Evolutionary conservation across 148 eudicot genomes (phyloP), one percentile per base, ranked within the genome.

Genomic region (Cornus florida): DNA sequence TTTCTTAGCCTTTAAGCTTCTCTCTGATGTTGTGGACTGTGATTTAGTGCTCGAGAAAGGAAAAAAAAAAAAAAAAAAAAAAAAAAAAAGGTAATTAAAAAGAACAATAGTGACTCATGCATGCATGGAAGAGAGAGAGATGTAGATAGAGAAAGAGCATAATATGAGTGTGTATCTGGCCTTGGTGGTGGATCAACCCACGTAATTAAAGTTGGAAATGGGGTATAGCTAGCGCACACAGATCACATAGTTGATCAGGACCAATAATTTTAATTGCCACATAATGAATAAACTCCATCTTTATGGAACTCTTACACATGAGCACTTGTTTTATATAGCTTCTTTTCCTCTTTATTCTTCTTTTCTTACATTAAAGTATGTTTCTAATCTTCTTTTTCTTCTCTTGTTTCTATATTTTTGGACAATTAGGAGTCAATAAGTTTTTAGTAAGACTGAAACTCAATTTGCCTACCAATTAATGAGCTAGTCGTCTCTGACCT

Each of bases 71-170:
- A 32, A 33, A 0, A 4, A 39, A 39, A 1, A 39, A 43, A 43
- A 43, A 43, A 43, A 43, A 43, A 43, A 43, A 43, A 5, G 6
- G 48, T 35, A 35, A 35, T 28, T 28, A 43, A 43, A 43, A 43
- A 43, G 48, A 43, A 43, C 1, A 43, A 50, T 69, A 33, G 73
- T 80, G 59, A 69, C 83, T 86, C 83, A 77, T 83, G 43, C 87
- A 83, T 89, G 88, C 88, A 89, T 86, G 89, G 78, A 87, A 67
- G 77, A 73, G 84, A 82, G 84, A 70, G 77, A 81, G 81, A 28
- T 28, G 28, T 28, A 28, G 28, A 28, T 0, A 84, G 78, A 77
- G 82, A 43, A 23, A 71, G 56, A 71, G 56, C 20, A 41, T 33
- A 16, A 35, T 23, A 22, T 56, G 32, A 56, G 7, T 53, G 12